Evolutionary conservation across 1,284 basidiomycete genomes (phyloP).

Genomic region (Singerocomus rubriflavus): DNA sequence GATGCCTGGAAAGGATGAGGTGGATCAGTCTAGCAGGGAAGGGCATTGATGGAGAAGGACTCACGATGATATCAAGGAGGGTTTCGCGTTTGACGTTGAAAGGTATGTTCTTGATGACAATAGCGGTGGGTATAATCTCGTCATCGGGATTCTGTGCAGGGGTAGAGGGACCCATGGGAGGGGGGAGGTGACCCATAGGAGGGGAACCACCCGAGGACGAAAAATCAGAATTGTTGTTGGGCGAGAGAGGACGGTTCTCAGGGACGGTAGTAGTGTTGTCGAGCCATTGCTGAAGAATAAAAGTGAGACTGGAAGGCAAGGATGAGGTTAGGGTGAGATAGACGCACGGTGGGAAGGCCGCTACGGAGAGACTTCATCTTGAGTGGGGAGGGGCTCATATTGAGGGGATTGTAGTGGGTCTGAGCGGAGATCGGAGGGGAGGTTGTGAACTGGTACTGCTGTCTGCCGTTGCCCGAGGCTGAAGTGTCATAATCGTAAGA

Average conservation of each 20-base stretch:
- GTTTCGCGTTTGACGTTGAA: slow-evolving; percentile 98
- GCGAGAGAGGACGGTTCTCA: slow-evolving; percentile 78
- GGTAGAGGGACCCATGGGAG: slow-evolving; percentile 47
- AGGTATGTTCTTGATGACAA: slow-evolving; percentile 99
- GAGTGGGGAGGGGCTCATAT: slow-evolving; percentile 62
- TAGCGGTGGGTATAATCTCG: slow-evolving; percentile 97
- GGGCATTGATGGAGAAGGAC: slow-evolving; percentile 32
- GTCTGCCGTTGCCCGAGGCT: slow-evolving; percentile 48
- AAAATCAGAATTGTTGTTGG: slow-evolving; percentile 80
- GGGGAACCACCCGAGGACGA: slow-evolving; percentile 81
- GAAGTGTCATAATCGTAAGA: slow-evolving; percentile 76
- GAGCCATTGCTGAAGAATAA: slow-evolving; percentile 67
- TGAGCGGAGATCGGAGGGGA: slow-evolving; percentile 63
- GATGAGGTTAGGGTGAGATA: slow-evolving; percentile 23
- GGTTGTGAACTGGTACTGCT: slow-evolving; percentile 63
- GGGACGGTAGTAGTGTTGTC: slow-evolving; percentile 50
- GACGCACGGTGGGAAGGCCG: slow-evolving; percentile 67
- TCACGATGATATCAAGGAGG: slow-evolving; percentile 91
- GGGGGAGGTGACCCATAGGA: slow-evolving; percentile 56
- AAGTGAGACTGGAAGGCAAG: slow-evolving; percentile 7
- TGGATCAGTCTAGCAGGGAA: slow-evolving; percentile 17
- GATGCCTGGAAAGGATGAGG: slow-evolving; percentile 58
- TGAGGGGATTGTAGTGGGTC: slow-evolving; percentile 60
- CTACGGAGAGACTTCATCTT: slow-evolving; percentile 68
- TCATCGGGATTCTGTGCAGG: slow-evolving; percentile 64